Percentiles rank a stretch among this genome's conserved stretches.
Conservation (phyloP, 1,284 basidiomycete genomes). For the Abortiporus biennis region DNA sequence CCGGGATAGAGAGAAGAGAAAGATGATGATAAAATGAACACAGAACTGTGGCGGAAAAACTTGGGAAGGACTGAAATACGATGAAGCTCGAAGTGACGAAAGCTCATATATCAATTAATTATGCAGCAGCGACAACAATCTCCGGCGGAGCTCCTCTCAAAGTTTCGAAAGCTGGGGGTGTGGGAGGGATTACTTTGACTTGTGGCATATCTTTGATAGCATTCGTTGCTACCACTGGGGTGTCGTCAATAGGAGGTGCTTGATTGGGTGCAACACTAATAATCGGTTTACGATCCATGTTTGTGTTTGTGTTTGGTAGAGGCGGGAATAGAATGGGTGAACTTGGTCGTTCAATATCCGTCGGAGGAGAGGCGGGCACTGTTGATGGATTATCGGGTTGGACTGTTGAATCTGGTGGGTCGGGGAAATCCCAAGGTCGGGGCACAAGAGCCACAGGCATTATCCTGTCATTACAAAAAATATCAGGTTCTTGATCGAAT, state of each 20-base stretch:
- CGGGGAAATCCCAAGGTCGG: slow-evolving; percentile 66
- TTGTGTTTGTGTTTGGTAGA: no score
- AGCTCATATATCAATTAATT: no score
- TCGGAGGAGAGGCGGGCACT: slow-evolving; percentile 3
- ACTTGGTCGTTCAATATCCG: slow-evolving; percentile 2
- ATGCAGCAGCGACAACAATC: background rate
- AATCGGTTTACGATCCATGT: slow-evolving; percentile 4
- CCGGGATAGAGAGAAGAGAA: no score
- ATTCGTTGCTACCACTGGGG: slow-evolving; percentile 7
- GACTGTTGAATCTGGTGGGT: background rate
- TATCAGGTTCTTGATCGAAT: background rate
- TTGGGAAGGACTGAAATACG: no score
- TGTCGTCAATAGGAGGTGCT: slow-evolving; percentile 11
- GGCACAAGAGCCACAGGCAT: slow-evolving; percentile 74
- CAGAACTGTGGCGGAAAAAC: no score
- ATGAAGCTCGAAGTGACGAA: no score
- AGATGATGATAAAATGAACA: no score
- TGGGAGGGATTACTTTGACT: slow-evolving; percentile 24
- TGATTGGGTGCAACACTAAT: slow-evolving; percentile 9
- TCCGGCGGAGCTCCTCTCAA: slow-evolving; percentile 4
- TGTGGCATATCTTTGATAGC: slow-evolving; percentile 14
- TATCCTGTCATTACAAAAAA: slow-evolving; percentile 37
- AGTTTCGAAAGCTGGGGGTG: slow-evolving; percentile 16
- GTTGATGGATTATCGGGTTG: background rate
- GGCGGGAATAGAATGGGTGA: slow-evolving; percentile 11